phyloP scores from a whole-genome alignment of 2,329 filamentous ascomycete species.

The Aphanoascus verrucosus region DNA sequence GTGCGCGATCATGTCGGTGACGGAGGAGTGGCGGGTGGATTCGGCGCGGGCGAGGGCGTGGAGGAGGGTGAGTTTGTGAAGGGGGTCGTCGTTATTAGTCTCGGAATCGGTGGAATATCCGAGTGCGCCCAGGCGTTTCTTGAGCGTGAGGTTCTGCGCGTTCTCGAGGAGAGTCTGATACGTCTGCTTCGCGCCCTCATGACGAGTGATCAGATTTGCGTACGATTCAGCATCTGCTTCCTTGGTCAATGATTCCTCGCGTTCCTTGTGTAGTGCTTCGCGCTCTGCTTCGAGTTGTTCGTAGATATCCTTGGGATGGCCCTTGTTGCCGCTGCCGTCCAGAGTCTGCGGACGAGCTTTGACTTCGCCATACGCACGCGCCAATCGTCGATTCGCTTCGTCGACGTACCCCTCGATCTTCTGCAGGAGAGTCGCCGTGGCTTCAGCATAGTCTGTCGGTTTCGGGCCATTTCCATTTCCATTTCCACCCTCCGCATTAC shows the following conservation, averaged over 20 bases:
- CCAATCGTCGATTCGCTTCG: slow-evolving; percentile 61
- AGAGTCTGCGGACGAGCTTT: slow-evolving; percentile 43
- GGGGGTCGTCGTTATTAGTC: not conserved
- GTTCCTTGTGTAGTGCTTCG: slow-evolving; percentile 34
- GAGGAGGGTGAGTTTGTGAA: slow-evolving; percentile 22
- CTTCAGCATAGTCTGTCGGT: slow-evolving; percentile 45
- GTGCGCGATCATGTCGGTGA: slow-evolving; percentile 36
- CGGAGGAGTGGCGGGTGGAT: slow-evolving; percentile 26
- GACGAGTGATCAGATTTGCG: slow-evolving; percentile 31
- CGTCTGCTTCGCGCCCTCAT: slow-evolving; percentile 27
- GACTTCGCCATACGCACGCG: slow-evolving; percentile 49
- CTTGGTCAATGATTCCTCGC: slow-evolving; percentile 27
- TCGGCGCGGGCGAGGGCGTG: slow-evolving; percentile 27
- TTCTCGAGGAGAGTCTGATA: slow-evolving; percentile 38
- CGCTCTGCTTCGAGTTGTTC: slow-evolving; percentile 37
- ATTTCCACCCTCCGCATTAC: slow-evolving; percentile 24
- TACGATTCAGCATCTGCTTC: slow-evolving; percentile 29
- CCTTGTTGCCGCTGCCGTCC: slow-evolving; percentile 32
- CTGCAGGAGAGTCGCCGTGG: slow-evolving; percentile 57
- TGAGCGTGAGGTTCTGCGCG: slow-evolving; percentile 31
- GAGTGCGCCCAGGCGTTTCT: slow-evolving; percentile 22
- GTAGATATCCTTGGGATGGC: slow-evolving; percentile 33
- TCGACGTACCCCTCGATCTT: slow-evolving; percentile 59
- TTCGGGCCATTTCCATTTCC: slow-evolving; percentile 22
- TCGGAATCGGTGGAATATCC: slow-evolving; percentile 16